Percentiles rank a stretch among this genome's conserved stretches.
These are phyloP conservation scores for Mycena chlorophos DNA, from an alignment of 768 basidiomycete genomes.

Conservation along the genomic window DNA sequence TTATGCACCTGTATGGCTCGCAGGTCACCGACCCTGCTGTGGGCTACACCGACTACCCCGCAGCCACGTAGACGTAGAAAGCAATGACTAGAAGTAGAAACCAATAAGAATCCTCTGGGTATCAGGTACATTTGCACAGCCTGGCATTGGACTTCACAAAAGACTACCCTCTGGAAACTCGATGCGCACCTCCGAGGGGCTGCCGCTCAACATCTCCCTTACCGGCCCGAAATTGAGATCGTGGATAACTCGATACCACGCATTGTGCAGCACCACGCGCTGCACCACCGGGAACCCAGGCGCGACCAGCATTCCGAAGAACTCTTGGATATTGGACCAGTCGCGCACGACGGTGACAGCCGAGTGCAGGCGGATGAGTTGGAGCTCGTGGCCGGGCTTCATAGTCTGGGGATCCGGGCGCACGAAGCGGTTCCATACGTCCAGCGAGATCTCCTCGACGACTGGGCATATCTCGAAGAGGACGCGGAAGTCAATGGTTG, in stretches of 20 bases:
- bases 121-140: too few species aligned
- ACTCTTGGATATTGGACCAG: neutral
- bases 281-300: neutral
- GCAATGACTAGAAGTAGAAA: too few species aligned
- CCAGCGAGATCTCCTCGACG: neutral
- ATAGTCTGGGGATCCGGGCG: too few species aligned
- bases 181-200: neutral
- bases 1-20: conserved; percentile 11
- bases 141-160: neutral
- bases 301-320: neutral
- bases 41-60: conserved; percentile 42
- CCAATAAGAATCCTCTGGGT: too few species aligned
- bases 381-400: neutral
- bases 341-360: neutral
- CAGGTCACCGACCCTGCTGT: conserved; percentile 26
- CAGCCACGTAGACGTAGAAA: conserved; percentile 26
- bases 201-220: too few species aligned
- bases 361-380: neutral
- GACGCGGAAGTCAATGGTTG: neutral
- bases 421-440: neutral
- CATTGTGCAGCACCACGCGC: neutral
- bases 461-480: neutral
- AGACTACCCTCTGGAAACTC: neutral
- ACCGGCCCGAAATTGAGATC: neutral
- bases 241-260: neutral